Evolutionary conservation across 2,329 filamentous ascomycete species (phyloP), one percentile per base, ranked within the genome.

Genomic region (Cryphonectria japonica): DNA sequence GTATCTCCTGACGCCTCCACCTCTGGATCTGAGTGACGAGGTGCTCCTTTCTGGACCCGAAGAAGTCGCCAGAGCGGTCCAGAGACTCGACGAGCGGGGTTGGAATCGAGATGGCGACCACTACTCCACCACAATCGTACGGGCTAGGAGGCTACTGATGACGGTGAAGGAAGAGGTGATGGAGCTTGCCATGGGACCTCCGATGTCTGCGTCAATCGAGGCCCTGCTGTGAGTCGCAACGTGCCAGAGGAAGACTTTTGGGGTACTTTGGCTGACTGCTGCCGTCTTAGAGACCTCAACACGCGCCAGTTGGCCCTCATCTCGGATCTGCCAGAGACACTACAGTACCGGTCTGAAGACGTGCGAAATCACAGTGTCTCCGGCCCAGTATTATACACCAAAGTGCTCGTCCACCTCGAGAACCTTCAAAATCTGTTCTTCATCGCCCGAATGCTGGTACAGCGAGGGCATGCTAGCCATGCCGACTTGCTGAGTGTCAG

Each of bases 401-500:
- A 85, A 2, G 81, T 86, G 19, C 76, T 89, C 1, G 77, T 87
- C 0, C 80, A 81, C 2, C 80, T 88, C 2, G 82, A 85, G 32
- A 83, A 87, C 62, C 77, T 89, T 0, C 85, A 89, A 59, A 89
- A 89, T 54, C 79, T 87, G 2, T 89, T 91, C 70, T 83, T 91
- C 13, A 79, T 89, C 7, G 86, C 90, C 69, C 82, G 89, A 22
- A 82, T 90, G 0, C 78, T 90, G 11, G 80, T 86, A 32, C 87
- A 85, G 26, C 77, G 78, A 2, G 80, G 81, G 0, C 77, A 81
- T 16, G 74, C 78, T 0, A 79, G 81, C 11, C 78, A 81, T 11
- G 80, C 80, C 0, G 79, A 83, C 19, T 77, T 86, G 13, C 76
- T 87, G 8, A 76, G 81, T 1, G 80, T 83, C 32, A 85, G 84